These are phyloP conservation scores for Actinomortierella wolfii DNA, from an alignment of 371 early-diverging fungal species.

Conservation along the genomic window DNA sequence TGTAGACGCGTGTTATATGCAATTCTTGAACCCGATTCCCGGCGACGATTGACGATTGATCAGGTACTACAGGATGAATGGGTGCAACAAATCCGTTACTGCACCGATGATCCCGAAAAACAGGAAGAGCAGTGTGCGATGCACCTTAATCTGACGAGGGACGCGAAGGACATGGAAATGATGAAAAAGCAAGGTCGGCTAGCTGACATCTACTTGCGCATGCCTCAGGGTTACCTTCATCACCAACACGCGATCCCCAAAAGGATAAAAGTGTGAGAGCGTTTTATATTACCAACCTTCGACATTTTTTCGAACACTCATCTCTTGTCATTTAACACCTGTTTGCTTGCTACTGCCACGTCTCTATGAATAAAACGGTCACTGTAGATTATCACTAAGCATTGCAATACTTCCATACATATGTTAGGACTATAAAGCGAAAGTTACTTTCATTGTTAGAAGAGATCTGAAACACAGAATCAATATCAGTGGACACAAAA, in stretches of 20 bases:
- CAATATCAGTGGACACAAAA: too few relatives aligned
- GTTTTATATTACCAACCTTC: too few relatives aligned
- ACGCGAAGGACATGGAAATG: too few relatives aligned
- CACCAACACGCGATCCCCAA: slow-evolving; percentile 32
- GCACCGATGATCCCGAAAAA: slow-evolving; percentile 33
- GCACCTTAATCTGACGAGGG: not conserved
- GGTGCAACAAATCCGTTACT: slow-evolving; percentile 60
- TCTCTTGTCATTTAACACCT: too few relatives aligned
- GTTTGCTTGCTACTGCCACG: too few relatives aligned
- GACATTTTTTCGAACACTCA: too few relatives aligned
- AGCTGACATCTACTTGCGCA: slow-evolving; percentile 11
- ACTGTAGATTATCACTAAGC: too few relatives aligned
- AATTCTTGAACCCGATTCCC: slow-evolving; percentile 57
- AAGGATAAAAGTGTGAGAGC: slow-evolving; percentile 11
- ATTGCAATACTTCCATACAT: too few relatives aligned
- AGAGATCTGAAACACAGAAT: too few relatives aligned
- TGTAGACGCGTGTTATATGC: slow-evolving; percentile 48
- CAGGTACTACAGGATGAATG: slow-evolving; percentile 58
- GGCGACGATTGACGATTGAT: slow-evolving; percentile 52
- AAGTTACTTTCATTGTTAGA: too few relatives aligned
- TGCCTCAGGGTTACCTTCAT: slow-evolving; percentile 8
- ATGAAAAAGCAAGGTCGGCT: not conserved
- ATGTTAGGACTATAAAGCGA: too few relatives aligned
- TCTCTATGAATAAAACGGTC: too few relatives aligned
- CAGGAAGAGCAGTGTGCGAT: slow-evolving; percentile 18